These are phyloP conservation scores for Lodderomyces parapsilosis DNA, from an alignment of 1,139 yeast species.

Conservation along the genomic window DNA sequence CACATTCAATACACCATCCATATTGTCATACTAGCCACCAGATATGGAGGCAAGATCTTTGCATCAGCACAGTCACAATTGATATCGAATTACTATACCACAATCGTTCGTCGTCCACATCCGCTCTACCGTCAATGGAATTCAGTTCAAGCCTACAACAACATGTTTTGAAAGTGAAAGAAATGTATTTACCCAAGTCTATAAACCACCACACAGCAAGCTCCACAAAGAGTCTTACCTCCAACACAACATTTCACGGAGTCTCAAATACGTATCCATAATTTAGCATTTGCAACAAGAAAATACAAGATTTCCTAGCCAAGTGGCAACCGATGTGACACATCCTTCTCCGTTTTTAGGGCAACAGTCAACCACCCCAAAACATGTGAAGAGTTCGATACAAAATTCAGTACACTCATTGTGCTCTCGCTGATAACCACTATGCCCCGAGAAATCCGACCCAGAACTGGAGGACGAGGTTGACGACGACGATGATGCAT, in stretches of 20 bases:
- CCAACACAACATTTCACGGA: no score
- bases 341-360: constrained; percentile 45
- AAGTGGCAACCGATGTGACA: constrained; percentile 34
- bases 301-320: constrained; percentile 38
- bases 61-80: no score
- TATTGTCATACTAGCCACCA: no score
- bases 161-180: background rate
- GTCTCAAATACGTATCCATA: no score
- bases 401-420: constrained; percentile 49
- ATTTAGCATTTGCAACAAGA: constrained; percentile 34
- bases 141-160: background rate
- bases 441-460: constrained; percentile 15
- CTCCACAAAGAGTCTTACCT: background rate
- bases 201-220: background rate
- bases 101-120: background rate
- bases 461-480: constrained; percentile 4
- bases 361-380: constrained; percentile 45
- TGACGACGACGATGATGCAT: constrained; percentile 3
- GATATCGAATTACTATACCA: background rate
- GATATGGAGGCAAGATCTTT: no score
- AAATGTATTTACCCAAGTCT: background rate
- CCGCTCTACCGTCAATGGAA: background rate
- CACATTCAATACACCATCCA: no score
- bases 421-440: constrained; percentile 35
- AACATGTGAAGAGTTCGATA: constrained; percentile 37